phyloP scores from a whole-genome alignment of 2,329 filamentous ascomycete species.

The Dryadomyces quercus-mongolicae region DNA sequence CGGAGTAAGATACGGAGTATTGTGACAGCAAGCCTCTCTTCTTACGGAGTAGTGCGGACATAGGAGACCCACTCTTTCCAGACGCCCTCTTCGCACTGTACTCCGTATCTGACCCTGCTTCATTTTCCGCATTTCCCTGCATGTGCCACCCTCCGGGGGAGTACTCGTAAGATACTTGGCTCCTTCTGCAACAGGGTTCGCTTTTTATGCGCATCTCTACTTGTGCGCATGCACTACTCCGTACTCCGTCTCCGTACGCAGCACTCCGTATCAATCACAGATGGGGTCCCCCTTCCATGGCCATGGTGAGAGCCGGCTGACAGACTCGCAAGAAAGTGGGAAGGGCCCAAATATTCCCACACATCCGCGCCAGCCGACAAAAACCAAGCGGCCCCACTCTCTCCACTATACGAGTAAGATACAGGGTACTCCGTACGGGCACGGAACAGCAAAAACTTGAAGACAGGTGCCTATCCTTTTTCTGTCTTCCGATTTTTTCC shows the following conservation, averaged over 20 bases:
- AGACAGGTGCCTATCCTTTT: too few species aligned
- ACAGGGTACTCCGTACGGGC: not conserved
- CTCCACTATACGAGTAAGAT: not conserved
- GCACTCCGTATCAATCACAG: not conserved
- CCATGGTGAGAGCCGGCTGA: not conserved
- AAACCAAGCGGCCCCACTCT: not conserved
- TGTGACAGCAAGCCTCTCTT: too few species aligned
- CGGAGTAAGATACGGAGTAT: not conserved
- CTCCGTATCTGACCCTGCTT: not conserved
- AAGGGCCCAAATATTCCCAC: not conserved
- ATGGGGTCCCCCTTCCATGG: not conserved
- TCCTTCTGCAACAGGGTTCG: not conserved
- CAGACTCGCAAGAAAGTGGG: not conserved
- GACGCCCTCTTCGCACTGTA: not conserved
- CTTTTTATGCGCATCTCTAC: not conserved
- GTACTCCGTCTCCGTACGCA: not conserved
- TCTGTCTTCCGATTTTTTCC: too few species aligned
- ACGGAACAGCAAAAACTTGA: not conserved
- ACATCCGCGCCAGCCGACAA: slow-evolving; percentile 3
- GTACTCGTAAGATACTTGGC: not conserved
- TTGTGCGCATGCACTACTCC: not conserved
- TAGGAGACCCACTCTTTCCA: too few species aligned
- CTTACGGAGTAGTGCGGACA: too few species aligned
- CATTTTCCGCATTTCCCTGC: not conserved
- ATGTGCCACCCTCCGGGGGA: too few species aligned